A percentile compares a stretch with the other conserved stretches of the same genome.
These are phyloP conservation scores for Collybiopsis luxurians DNA, from an alignment of 768 basidiomycete genomes.

Conservation along the genomic window DNA sequence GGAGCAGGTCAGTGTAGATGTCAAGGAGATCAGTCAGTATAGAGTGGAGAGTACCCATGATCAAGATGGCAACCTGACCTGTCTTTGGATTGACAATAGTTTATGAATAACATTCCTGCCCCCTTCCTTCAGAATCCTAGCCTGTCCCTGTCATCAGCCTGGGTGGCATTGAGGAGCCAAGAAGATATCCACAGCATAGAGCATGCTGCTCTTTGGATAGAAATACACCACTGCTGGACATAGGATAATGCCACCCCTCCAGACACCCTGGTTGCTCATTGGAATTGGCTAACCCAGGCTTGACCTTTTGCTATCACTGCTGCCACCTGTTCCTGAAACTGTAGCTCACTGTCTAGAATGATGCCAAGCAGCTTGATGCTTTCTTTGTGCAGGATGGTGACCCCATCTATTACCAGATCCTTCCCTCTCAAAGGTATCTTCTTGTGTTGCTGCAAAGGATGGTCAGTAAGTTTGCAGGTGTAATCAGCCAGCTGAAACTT, in stretches of 20 bases:
- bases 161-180: background rate
- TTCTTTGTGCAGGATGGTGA: constrained; percentile 5
- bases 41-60: constrained; percentile 8
- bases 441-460: constrained; percentile 1
- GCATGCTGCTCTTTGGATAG: background rate
- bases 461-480: background rate
- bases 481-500: background rate
- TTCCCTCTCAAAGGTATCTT: background rate
- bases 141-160: background rate
- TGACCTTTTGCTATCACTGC: constrained; percentile 11
- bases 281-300: constrained; percentile 7
- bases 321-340: constrained; percentile 9
- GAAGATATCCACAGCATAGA: background rate
- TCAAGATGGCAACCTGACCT: background rate
- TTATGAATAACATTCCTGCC: no score
- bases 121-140: background rate
- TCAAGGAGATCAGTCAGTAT: constrained; percentile 13
- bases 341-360: constrained; percentile 1
- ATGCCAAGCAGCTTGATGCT: constrained; percentile 1
- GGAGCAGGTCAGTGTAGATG: constrained; percentile 11
- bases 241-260: constrained; percentile 2
- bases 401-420: background rate
- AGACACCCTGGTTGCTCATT: constrained; percentile 1
- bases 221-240: constrained; percentile 9
- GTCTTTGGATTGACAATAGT: no score